Evolutionary conservation across 441 rosid genomes (phyloP).

Genomic region (Euphorbia corollata): DNA sequence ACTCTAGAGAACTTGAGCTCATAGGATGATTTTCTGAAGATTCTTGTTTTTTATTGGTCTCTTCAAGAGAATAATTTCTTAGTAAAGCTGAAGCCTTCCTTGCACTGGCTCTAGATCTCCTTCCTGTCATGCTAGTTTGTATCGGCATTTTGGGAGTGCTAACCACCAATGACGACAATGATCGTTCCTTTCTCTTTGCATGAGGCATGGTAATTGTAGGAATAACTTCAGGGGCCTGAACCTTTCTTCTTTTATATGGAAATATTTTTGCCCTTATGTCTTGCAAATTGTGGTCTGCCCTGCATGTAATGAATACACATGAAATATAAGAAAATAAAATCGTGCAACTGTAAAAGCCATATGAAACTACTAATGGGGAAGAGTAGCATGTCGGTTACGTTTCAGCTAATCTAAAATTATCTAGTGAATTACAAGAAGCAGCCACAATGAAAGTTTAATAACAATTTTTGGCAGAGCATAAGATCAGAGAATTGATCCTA

Average conservation of each 20-base stretch:
- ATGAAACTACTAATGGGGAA: background rate
- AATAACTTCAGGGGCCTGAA: constrained; percentile 43
- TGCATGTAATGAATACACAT: constrained; percentile 26
- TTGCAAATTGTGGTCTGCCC: constrained; percentile 72
- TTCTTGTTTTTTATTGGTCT: constrained; percentile 37
- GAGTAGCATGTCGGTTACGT: background rate
- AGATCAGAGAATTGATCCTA: background rate
- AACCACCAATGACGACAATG: constrained; percentile 57
- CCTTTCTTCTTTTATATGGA: constrained; percentile 52
- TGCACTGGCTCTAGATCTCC: constrained; percentile 43
- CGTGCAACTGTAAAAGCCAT: background rate
- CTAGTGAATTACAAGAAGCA: no score
- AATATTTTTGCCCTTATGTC: constrained; percentile 60
- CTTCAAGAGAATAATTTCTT: constrained; percentile 32
- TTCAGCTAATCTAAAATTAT: no score
- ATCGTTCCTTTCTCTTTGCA: constrained; percentile 61
- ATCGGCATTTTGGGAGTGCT: constrained; percentile 46
- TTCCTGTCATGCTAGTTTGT: constrained; percentile 51
- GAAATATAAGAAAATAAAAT: constrained; percentile 1
- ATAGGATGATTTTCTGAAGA: constrained; percentile 34
- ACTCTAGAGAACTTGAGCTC: constrained; percentile 48
- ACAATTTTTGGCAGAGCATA: background rate
- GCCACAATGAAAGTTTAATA: background rate
- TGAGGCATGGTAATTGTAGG: constrained; percentile 38
- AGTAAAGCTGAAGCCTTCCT: constrained; percentile 41